A percentile compares a stretch with the other conserved stretches of the same genome.
These are phyloP conservation scores for Phyllosticta ampelicida DNA, from an alignment of 2,329 filamentous ascomycete genomes.

Conservation along the genomic window DNA sequence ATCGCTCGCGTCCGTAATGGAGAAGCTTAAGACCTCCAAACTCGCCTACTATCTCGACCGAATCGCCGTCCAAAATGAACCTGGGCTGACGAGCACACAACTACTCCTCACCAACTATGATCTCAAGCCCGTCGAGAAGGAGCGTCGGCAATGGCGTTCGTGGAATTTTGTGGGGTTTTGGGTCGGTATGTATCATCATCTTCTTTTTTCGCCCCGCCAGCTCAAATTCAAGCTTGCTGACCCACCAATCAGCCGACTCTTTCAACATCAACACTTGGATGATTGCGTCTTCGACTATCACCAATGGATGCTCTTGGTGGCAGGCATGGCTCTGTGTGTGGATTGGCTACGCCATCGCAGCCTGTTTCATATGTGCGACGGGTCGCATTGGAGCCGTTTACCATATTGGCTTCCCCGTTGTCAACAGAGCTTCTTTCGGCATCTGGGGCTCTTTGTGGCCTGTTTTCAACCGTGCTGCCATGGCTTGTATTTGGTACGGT, in stretches of 20 bases:
- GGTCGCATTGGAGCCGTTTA: slow-evolving; percentile 79
- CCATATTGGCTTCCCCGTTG: slow-evolving; percentile 82
- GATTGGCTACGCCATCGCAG: slow-evolving; percentile 72
- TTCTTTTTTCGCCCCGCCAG: not conserved
- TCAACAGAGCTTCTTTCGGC: slow-evolving; percentile 67
- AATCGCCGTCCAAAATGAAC: slow-evolving; percentile 63
- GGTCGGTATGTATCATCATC: slow-evolving; percentile 41
- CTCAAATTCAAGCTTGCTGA: slow-evolving; percentile 12
- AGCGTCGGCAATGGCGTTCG: slow-evolving; percentile 69
- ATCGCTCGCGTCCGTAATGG: slow-evolving; percentile 22
- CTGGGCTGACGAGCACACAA: slow-evolving; percentile 66
- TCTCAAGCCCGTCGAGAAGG: slow-evolving; percentile 67
- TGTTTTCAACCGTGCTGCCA: slow-evolving; percentile 76
- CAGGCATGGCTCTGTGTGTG: slow-evolving; percentile 70
- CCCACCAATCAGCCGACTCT: slow-evolving; percentile 26
- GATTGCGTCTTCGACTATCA: slow-evolving; percentile 77
- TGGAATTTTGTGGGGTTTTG: slow-evolving; percentile 88
- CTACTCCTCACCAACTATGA: slow-evolving; percentile 82
- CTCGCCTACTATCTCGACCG: slow-evolving; percentile 38
- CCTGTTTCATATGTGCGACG: slow-evolving; percentile 62
- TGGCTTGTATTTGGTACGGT: slow-evolving; percentile 82
- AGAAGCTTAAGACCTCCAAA: slow-evolving; percentile 30
- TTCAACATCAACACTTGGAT: slow-evolving; percentile 70
- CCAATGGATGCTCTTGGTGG: slow-evolving; percentile 76
- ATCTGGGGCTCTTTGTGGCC: slow-evolving; percentile 87